phyloP scores from a whole-genome alignment of 495 filamentous ascomycete genomes.

The Penicillium crystallinum region DNA sequence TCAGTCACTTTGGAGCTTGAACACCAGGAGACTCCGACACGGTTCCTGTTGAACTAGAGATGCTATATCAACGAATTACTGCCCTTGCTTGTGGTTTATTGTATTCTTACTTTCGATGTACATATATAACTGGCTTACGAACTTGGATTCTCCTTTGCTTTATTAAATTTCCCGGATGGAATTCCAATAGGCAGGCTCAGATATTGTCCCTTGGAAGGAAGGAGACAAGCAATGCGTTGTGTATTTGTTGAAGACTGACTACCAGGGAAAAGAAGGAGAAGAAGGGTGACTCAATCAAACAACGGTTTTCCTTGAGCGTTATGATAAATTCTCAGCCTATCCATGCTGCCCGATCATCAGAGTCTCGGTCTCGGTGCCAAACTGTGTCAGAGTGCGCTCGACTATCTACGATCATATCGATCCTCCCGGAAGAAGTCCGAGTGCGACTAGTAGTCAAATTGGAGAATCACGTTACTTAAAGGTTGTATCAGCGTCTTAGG shows the following conservation, averaged over 20 bases:
- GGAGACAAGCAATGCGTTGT: too few relatives aligned
- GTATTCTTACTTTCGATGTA: neutral
- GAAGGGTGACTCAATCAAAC: too few relatives aligned
- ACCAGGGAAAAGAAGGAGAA: too few relatives aligned
- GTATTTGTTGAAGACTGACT: too few relatives aligned
- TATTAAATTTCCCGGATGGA: neutral
- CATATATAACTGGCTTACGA: neutral
- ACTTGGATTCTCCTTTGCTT: neutral
- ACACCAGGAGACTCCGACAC: neutral
- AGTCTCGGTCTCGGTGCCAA: slow-evolving; percentile 29
- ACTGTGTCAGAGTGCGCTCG: slow-evolving; percentile 26
- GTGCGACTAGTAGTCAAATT: slow-evolving; percentile 31
- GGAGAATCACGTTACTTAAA: slow-evolving; percentile 23
- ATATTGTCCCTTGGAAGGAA: too few relatives aligned
- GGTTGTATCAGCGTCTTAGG: slow-evolving; percentile 27
- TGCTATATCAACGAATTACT: neutral
- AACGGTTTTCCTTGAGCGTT: too few relatives aligned
- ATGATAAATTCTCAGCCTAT: slow-evolving; percentile 38
- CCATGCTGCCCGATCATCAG: slow-evolving; percentile 26
- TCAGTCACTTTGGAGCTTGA: slow-evolving; percentile 1
- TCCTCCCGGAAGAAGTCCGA: slow-evolving; percentile 7
- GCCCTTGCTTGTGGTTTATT: neutral
- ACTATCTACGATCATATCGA: slow-evolving; percentile 18
- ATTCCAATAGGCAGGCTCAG: too few relatives aligned
- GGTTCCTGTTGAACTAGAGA: slow-evolving; percentile 1